phyloP scores from a whole-genome alignment of 1,284 basidiomycete species.

The Gomphus sp. region DNA sequence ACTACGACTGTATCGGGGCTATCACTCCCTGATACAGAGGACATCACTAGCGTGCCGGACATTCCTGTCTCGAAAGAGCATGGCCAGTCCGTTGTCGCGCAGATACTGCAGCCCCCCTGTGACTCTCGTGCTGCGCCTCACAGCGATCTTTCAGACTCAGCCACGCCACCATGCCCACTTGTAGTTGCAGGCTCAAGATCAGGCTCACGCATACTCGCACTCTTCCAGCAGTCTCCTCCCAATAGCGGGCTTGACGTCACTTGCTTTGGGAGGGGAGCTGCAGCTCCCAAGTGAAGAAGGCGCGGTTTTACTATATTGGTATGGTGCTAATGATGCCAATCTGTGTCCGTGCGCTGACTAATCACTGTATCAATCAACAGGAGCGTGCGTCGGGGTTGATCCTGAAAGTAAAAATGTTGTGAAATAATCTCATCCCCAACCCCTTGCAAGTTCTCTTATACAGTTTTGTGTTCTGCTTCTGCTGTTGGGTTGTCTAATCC shows the following conservation, averaged over 20 bases:
- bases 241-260: background rate
- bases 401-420: too few relatives aligned
- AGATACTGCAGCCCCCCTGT: background rate
- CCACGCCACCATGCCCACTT: conserved; percentile 4
- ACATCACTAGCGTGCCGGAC: background rate
- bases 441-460: too few relatives aligned
- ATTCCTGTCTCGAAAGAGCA: background rate
- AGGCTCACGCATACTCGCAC: background rate
- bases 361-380: too few relatives aligned
- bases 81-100: background rate
- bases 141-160: conserved; percentile 7
- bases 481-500: too few relatives aligned
- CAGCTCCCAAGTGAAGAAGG: too few relatives aligned
- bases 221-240: background rate
- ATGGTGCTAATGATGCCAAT: too few relatives aligned
- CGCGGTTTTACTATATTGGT: too few relatives aligned
- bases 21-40: background rate
- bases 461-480: too few relatives aligned
- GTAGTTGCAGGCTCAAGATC: background rate
- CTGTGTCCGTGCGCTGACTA: too few relatives aligned
- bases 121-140: conserved; percentile 3
- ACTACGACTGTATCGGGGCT: too few relatives aligned
- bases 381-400: too few relatives aligned
- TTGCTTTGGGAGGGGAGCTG: background rate
- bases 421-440: too few relatives aligned